phyloP scores from a whole-genome alignment of 208 protist genomes.

The Acanthamoeba royreba region DNA sequence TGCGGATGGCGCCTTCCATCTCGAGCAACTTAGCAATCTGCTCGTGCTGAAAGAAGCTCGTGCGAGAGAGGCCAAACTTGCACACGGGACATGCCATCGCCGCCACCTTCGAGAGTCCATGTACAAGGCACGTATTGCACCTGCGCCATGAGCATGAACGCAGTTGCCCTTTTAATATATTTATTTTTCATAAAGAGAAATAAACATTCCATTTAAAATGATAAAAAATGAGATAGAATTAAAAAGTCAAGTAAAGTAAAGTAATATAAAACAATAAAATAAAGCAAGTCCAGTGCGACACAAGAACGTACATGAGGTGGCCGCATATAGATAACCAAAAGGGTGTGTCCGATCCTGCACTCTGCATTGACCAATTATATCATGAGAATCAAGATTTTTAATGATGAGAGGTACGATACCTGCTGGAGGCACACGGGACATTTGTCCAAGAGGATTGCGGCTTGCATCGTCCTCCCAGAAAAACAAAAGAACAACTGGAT shows the following conservation, averaged over 20 bases:
- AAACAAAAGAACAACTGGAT: too few species aligned
- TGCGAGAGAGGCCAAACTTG: not conserved
- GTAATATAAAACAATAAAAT: too few species aligned
- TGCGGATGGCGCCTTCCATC: not conserved
- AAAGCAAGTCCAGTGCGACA: too few species aligned
- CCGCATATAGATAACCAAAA: not conserved
- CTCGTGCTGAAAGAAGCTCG: not conserved
- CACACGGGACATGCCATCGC: not conserved
- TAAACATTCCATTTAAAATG: too few species aligned
- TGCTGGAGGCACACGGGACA: not conserved
- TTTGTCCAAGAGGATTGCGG: not conserved
- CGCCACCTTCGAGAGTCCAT: not conserved
- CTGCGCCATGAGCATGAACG: too few species aligned
- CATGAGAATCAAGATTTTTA: not conserved
- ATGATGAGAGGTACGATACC: not conserved
- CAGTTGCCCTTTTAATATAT: too few species aligned
- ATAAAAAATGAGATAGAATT: too few species aligned
- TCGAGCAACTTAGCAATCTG: not conserved
- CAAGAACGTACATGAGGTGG: not conserved
- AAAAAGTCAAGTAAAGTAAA: too few species aligned
- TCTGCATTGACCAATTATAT: too few species aligned
- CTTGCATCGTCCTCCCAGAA: too few species aligned
- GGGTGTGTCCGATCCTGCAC: not conserved
- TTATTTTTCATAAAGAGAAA: too few species aligned
- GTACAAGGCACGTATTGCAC: not conserved